phyloP scores from a whole-genome alignment of 257 asterid genomes.

The Gentiana dahurica region DNA sequence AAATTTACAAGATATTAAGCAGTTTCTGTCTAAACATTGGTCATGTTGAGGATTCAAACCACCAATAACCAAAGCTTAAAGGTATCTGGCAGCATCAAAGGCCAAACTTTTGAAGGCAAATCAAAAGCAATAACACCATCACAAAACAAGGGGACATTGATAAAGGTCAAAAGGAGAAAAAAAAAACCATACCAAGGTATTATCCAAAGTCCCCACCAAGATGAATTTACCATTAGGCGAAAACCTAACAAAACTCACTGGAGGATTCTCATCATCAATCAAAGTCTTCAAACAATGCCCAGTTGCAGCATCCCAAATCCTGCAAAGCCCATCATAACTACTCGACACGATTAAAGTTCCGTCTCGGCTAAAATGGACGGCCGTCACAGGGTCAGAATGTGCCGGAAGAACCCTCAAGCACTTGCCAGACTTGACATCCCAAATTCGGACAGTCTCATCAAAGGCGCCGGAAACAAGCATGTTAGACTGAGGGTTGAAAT shows the following conservation, averaged over 20 bases:
- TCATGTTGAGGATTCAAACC: too few relatives aligned
- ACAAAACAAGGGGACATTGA: too few relatives aligned
- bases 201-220: conserved; percentile 87
- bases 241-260: conserved; percentile 90
- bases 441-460: conserved; percentile 82
- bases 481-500: conserved; percentile 76
- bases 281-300: conserved; percentile 95
- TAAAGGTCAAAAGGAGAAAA: background rate
- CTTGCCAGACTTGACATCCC: conserved; percentile 93
- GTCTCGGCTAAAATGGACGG: conserved; percentile 70
- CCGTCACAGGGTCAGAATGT: conserved; percentile 90
- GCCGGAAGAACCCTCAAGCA: conserved; percentile 91
- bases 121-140: too few relatives aligned
- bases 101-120: too few relatives aligned
- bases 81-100: too few relatives aligned
- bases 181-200: conserved; percentile 52
- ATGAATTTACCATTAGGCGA: conserved; percentile 89
- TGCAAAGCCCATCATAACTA: conserved; percentile 90
- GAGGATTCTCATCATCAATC: conserved; percentile 91
- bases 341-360: conserved; percentile 78
- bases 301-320: conserved; percentile 96
- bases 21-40: too few relatives aligned
- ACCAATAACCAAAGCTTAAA: too few relatives aligned
- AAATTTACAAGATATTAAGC: too few relatives aligned
- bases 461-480: conserved; percentile 82